These are phyloP conservation scores for Taphrina communis DNA, from an alignment of 1,139 yeast species.

Conservation along the genomic window DNA sequence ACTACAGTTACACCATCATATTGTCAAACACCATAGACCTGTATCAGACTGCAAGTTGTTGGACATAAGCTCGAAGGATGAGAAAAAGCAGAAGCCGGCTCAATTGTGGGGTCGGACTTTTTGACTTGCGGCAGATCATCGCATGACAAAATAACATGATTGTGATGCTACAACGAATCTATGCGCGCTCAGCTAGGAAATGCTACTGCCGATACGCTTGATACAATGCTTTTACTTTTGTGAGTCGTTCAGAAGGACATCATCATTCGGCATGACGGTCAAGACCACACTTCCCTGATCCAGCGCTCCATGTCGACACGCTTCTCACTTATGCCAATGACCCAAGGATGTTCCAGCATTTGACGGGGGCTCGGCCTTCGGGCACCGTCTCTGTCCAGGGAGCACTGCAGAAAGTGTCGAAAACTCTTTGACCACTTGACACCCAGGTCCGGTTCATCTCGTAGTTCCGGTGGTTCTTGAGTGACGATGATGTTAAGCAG, in stretches of 20 bases:
- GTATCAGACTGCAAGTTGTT: no score
- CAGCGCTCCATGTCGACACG: constrained; percentile 85
- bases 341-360: constrained; percentile 92
- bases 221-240: background rate
- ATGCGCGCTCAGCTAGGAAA: background rate
- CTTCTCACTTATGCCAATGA: constrained; percentile 62
- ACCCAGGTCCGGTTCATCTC: constrained; percentile 76
- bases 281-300: constrained; percentile 74
- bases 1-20: no score
- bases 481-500: constrained; percentile 78
- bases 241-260: background rate
- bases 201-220: background rate
- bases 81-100: no score
- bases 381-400: constrained; percentile 77
- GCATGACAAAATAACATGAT: no score
- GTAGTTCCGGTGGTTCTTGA: constrained; percentile 73
- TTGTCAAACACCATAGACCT: no score
- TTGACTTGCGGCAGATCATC: no score
- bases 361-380: constrained; percentile 91
- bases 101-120: background rate
- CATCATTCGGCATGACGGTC: background rate
- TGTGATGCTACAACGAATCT: no score
- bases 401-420: constrained; percentile 78
- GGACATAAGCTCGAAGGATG: no score
- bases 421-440: constrained; percentile 83